These are phyloP conservation scores for Suillus alpinus DNA, from an alignment of 768 basidiomycete genomes.

Conservation along the genomic window DNA sequence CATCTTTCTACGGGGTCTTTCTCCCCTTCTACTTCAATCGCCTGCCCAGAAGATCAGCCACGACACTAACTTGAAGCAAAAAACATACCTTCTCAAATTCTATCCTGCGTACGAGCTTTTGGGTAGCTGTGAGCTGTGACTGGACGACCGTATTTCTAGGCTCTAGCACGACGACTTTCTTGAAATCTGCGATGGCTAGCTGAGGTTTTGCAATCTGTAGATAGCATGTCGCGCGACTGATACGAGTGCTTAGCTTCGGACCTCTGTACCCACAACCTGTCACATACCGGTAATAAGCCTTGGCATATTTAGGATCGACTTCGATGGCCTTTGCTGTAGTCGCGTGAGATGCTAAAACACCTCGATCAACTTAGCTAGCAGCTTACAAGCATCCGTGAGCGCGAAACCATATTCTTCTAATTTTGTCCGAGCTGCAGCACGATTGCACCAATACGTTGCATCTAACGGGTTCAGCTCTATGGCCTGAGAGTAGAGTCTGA, in stretches of 20 bases:
- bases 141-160: conserved; percentile 82
- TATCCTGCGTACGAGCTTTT: conserved; percentile 85
- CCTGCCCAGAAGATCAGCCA: conserved; percentile 40
- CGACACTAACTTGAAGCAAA: no score
- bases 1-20: conserved; percentile 75
- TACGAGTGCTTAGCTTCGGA: conserved; percentile 1
- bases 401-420: conserved; percentile 94
- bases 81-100: conserved; percentile 83
- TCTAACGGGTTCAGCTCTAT: conserved; percentile 88
- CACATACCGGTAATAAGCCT: conserved; percentile 79
- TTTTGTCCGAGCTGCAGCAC: conserved; percentile 90
- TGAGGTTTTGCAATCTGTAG: conserved; percentile 89
- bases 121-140: conserved; percentile 79
- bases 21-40: conserved; percentile 91
- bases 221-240: conserved; percentile 84
- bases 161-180: conserved; percentile 78
- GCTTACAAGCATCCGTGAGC: conserved; percentile 80
- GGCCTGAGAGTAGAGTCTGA: conserved; percentile 77
- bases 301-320: conserved; percentile 86
- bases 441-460: conserved; percentile 90
- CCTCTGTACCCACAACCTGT: background rate
- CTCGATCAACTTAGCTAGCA: background rate
- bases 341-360: conserved; percentile 5
- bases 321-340: conserved; percentile 75
- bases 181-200: conserved; percentile 83